Conservation (phyloP, 345 rosid genomes). For the Trapa incisa region DNA sequence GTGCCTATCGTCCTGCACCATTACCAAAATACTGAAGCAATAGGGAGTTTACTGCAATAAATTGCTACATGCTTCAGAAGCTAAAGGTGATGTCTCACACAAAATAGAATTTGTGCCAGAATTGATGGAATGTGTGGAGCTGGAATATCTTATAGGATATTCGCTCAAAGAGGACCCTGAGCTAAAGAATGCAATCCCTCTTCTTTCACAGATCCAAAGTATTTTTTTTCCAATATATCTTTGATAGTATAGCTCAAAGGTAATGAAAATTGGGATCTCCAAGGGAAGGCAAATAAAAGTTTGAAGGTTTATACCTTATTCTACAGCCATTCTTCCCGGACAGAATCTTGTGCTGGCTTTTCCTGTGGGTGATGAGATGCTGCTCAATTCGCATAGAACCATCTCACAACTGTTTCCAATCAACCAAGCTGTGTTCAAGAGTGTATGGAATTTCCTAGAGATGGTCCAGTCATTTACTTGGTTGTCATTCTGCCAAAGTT, state of each 20-base stretch:
- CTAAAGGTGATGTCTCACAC: too few species aligned
- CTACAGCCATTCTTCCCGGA: constrained; percentile 82
- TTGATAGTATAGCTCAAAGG: neutral
- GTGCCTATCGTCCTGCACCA: constrained; percentile 73
- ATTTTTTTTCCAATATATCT: neutral
- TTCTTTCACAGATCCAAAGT: neutral
- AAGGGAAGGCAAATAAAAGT: neutral
- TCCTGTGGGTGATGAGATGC: constrained; percentile 55
- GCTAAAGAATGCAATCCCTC: neutral
- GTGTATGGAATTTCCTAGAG: constrained; percentile 75
- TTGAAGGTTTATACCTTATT: constrained; percentile 43
- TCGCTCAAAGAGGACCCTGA: neutral
- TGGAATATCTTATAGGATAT: neutral
- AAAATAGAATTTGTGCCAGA: too few species aligned
- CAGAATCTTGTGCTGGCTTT: constrained; percentile 85
- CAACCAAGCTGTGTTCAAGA: constrained; percentile 69
- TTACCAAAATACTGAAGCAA: neutral
- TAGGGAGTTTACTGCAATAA: neutral
- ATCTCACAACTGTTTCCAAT: constrained; percentile 74
- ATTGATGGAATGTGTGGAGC: too few species aligned
- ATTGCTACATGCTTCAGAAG: neutral
- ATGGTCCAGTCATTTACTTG: constrained; percentile 1
- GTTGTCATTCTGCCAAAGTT: neutral
- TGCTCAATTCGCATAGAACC: constrained; percentile 90
- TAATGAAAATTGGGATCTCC: neutral